These are phyloP conservation scores for Psilocybe cubensis DNA, from an alignment of 768 basidiomycete species.

Conservation along the genomic window DNA sequence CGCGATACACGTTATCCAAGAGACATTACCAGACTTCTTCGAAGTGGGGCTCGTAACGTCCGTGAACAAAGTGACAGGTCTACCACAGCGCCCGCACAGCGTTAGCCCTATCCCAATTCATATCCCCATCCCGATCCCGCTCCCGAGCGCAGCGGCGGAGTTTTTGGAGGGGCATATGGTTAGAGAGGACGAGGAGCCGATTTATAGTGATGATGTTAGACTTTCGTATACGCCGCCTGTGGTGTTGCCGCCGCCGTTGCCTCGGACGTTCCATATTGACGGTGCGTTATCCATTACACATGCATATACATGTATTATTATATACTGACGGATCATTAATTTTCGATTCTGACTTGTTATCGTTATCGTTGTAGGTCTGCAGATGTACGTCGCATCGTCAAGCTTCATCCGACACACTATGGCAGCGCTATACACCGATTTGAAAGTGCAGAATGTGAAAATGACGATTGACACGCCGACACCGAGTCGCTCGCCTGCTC, in stretches of 20 bases:
- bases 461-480: slow-evolving; percentile 41
- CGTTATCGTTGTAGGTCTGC: slow-evolving; percentile 50
- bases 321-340: not conserved
- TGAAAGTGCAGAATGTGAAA: slow-evolving; percentile 58
- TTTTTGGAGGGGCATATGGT: slow-evolving; percentile 28
- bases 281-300: slow-evolving; percentile 41
- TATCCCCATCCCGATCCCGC: too few relatives aligned
- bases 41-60: slow-evolving; percentile 62
- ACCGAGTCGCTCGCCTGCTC: too few relatives aligned
- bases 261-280: slow-evolving; percentile 70
- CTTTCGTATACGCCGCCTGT: slow-evolving; percentile 73
- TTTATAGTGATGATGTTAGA: slow-evolving; percentile 67
- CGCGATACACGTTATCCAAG: slow-evolving; percentile 67
- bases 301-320: not conserved
- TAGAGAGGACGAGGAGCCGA: slow-evolving; percentile 44
- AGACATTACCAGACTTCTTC: slow-evolving; percentile 78
- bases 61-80: slow-evolving; percentile 49
- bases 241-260: slow-evolving; percentile 69
- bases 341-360: not conserved
- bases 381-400: slow-evolving; percentile 72
- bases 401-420: slow-evolving; percentile 74
- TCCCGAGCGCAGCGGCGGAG: too few relatives aligned
- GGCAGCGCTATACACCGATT: slow-evolving; percentile 73
- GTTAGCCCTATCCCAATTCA: slow-evolving; percentile 30
- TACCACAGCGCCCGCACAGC: slow-evolving; percentile 30